Base-by-base conservation (phyloP, 345 rosid species). In the Pistacia atlantica region DNA sequence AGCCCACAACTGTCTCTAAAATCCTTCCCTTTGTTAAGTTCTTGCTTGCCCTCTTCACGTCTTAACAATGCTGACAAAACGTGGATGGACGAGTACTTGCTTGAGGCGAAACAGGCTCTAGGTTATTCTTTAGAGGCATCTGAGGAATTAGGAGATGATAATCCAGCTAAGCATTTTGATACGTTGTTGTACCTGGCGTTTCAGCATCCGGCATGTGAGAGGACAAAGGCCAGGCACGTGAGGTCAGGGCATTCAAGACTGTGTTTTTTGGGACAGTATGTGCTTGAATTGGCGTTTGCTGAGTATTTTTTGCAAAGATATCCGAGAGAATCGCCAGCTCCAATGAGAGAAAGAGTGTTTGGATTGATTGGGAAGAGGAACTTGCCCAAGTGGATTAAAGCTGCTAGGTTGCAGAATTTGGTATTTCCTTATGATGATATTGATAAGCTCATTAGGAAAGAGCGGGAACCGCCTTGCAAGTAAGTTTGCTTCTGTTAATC, bases 131-230 rank as follows among this genome's bases (percentile, higher is more conserved):
- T 95, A 8, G 97, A 93, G 65, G 89, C 91, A 11, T 90, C 93
- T 0, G 92, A 91, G 4, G 68, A 65, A 1, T 69, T 84, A 48
- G 92, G 85, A 8, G 98, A 93, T 58, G 98, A 96, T 80, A 96
- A 92, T 75, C 99, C 98, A 0, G 99, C 97, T 10, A 93, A 92
- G 78, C 99, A 96, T 71, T 96, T 96, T 31, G 99, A 96, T 79
- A 84, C 93, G 18, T 63, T 96, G 83, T 78, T 93, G 31, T 93
- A 96, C 76, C 68, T 96, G 75, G 97, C 97, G 54, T 93, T 96
- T 77, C 99, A 93, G 89, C 98, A 96, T 64, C 98, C 90, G 14
- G 84, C 90, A 28, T 93, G 97, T 64, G 98, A 96, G 74, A 87
- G 98, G 85, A 87, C 95, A 0, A 89, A 85, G 2, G 91, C 94